Conservation (phyloP, 805 yeast species). For the Sungouiella thailandica region DNA sequence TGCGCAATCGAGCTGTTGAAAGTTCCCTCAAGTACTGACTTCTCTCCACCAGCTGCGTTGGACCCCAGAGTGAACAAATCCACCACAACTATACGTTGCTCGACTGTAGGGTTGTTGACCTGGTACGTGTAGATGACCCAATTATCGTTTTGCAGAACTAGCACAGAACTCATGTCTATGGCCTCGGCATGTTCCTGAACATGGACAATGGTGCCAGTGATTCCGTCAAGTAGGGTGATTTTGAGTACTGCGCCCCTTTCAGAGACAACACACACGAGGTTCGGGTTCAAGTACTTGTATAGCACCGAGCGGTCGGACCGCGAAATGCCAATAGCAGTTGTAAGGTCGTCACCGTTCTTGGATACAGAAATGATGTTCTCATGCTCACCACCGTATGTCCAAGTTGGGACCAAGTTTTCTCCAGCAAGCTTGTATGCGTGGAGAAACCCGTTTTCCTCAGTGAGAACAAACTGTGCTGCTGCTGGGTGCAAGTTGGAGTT, state of each 20-base stretch:
- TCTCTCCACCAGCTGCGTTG: slow-evolving; percentile 1
- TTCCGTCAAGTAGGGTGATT: slow-evolving; percentile 57
- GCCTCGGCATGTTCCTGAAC: slow-evolving; percentile 37
- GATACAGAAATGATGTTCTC: slow-evolving; percentile 17
- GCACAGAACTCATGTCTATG: slow-evolving; percentile 37
- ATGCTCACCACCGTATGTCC: slow-evolving; percentile 21
- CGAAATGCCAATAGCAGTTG: slow-evolving; percentile 60
- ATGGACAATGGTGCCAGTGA: slow-evolving; percentile 60
- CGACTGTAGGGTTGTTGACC: slow-evolving; percentile 44
- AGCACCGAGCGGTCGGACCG: slow-evolving; percentile 67
- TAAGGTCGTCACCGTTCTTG: slow-evolving; percentile 19
- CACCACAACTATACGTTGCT: slow-evolving; percentile 57
- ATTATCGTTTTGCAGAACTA: slow-evolving; percentile 70
- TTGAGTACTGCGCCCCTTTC: slow-evolving; percentile 24
- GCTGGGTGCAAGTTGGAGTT: background rate
- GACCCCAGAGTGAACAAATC: slow-evolving; percentile 51
- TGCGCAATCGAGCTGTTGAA: slow-evolving; percentile 38
- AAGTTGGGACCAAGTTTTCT: slow-evolving; percentile 17
- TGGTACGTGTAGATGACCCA: slow-evolving; percentile 72
- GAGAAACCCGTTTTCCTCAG: slow-evolving; percentile 10
- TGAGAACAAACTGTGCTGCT: slow-evolving; percentile 13
- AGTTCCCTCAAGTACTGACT: background rate
- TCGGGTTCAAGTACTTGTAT: slow-evolving; percentile 80
- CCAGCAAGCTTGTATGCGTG: slow-evolving; percentile 19
- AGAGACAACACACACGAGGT: slow-evolving; percentile 49